Evolutionary conservation across 2,329 filamentous ascomycete species (phyloP).

Genomic region (Paraphoma sp.): DNA sequence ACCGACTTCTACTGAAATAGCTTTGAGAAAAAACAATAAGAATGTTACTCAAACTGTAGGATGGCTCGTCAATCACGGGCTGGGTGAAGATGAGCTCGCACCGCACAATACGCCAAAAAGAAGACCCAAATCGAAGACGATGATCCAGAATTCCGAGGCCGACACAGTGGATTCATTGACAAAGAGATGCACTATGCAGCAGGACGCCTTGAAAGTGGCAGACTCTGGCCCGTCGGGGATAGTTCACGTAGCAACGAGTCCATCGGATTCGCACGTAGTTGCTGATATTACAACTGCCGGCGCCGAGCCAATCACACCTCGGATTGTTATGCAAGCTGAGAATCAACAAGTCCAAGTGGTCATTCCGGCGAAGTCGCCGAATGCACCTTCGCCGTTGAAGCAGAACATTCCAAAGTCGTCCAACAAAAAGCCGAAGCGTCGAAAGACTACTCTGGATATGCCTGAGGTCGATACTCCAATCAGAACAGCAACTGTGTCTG

Average conservation of each 20-base stretch:
- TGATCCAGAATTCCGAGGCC: background rate
- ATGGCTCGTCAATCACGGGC: conserved; percentile 38
- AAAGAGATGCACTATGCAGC: background rate
- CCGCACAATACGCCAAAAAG: conserved; percentile 19
- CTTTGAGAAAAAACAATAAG: conserved; percentile 33
- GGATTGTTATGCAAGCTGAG: background rate
- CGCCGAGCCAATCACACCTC: background rate
- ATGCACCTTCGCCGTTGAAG: conserved; percentile 2
- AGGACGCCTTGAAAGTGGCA: background rate
- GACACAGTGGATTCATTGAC: background rate
- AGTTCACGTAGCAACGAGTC: no score
- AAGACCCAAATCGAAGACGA: conserved; percentile 2
- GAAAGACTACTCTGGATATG: conserved; percentile 25
- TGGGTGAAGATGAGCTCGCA: conserved; percentile 38
- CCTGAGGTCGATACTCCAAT: conserved; percentile 9
- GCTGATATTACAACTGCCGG: background rate
- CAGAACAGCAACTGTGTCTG: background rate
- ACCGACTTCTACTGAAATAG: conserved; percentile 33
- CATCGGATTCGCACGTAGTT: background rate
- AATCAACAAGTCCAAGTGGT: conserved; percentile 34
- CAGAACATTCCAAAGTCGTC: background rate
- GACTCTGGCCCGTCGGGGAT: no score
- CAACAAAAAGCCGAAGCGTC: conserved; percentile 28
- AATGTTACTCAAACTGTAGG: conserved; percentile 39
- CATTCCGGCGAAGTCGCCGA: conserved; percentile 23